Base-by-base conservation (phyloP, 768 basidiomycete species). In the Trametes cingulata region DNA sequence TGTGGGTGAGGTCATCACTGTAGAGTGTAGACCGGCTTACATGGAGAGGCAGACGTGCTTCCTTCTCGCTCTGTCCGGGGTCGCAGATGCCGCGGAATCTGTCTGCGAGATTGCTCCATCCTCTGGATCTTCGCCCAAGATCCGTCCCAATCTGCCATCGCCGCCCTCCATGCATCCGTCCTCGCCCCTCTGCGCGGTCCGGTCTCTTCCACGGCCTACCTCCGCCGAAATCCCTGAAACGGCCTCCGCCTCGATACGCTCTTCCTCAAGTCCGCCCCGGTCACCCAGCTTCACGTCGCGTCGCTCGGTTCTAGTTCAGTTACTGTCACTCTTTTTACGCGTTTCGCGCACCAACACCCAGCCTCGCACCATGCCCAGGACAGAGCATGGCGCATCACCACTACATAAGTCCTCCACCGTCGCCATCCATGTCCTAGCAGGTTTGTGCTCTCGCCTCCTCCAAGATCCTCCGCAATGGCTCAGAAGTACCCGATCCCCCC, bases 401-500 rank as follows among this genome's bases (percentile, higher is more conserved):
- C 43, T 61, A 50, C 53, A 50, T 61, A 61, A 61, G 22, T 56
- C 60, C 47, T 27, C 1, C 22, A 20, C 42, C 22, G 19, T 6
- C 25, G 19, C 33, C 19, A 10, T 33, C 48, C 19, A 37, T 17
- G 42, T 35, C 41, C 42, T 15, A 14, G 35, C 33, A 56, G 55
- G 61, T 56, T 40, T 39, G 51, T 61, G 50, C 36, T 10, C 41
- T 22, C 60, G 9, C 48, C 60, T 37, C 52, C 49, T 58, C 35
- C 60, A 36, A 51, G 53, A 41, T 57, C 13, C 24, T 39, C 7
- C 45, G 15, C 61, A 62, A 67, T 68, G 65, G 56, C 61, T 53
- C 69, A 66, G 61, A 67, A 72, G 42, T 69, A 62, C 52, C 58
- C 67, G 2, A 47, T 65, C n/a, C 72, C 71, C n/a, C 12, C 64